These are phyloP conservation scores for Saccharomycopsis sp. DNA, from an alignment of 805 yeast species.

Conservation along the genomic window DNA sequence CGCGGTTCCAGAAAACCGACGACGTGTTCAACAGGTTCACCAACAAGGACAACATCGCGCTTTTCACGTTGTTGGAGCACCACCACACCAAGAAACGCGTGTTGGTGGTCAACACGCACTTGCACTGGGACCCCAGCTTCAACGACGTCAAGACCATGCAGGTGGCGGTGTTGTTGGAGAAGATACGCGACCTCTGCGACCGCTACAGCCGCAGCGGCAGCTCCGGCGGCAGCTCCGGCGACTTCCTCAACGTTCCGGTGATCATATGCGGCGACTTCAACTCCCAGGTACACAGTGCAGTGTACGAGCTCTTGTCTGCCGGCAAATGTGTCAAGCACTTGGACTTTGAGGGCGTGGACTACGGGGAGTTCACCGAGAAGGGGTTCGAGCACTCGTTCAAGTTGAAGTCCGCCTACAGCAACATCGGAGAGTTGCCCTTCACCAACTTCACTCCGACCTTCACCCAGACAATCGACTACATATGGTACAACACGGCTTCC, in stretches of 20 bases:
- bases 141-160: constrained; percentile 96
- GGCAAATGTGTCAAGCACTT: constrained; percentile 73
- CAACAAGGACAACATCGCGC: constrained; percentile 91
- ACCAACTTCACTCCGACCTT: constrained; percentile 93
- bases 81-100: constrained; percentile 62
- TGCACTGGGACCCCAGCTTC: constrained; percentile 97
- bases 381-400: constrained; percentile 80
- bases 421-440: constrained; percentile 84
- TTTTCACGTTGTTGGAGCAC: constrained; percentile 69
- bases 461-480: constrained; percentile 88
- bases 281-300: constrained; percentile 82
- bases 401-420: constrained; percentile 77
- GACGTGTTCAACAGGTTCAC: constrained; percentile 94
- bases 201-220: constrained; percentile 29
- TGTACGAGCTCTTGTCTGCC: constrained; percentile 78
- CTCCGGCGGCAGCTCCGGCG: constrained; percentile 38
- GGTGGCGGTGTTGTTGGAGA: constrained; percentile 86
- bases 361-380: constrained; percentile 84
- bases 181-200: constrained; percentile 61
- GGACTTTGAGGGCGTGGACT: constrained; percentile 81
- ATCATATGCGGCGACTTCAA: constrained; percentile 94
- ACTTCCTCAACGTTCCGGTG: constrained; percentile 59
- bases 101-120: constrained; percentile 81
- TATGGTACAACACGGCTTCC: constrained; percentile 86
- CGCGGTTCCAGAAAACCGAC: constrained; percentile 84